These are phyloP conservation scores for Martiniozyma asiatica DNA, from an alignment of 1,139 yeast species.

Conservation along the genomic window DNA sequence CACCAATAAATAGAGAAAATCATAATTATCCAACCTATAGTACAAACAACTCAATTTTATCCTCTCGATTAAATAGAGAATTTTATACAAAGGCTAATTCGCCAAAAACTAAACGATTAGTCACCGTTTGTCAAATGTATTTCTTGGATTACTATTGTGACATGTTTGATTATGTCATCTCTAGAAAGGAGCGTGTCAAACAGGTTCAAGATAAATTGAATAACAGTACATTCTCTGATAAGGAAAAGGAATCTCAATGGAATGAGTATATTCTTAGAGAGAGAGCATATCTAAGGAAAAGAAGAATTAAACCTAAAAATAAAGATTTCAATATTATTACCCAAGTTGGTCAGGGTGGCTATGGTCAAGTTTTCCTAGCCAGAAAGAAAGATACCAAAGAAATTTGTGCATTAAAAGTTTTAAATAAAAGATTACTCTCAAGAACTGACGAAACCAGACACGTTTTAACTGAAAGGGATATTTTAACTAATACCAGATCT, in stretches of 20 bases:
- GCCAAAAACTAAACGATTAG: slow-evolving; percentile 74
- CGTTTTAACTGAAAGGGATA: slow-evolving; percentile 91
- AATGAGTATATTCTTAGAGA: slow-evolving; percentile 74
- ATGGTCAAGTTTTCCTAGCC: slow-evolving; percentile 94
- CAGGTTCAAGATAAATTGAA: slow-evolving; percentile 51
- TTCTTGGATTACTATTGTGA: slow-evolving; percentile 94
- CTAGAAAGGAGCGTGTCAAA: slow-evolving; percentile 66
- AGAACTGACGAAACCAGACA: slow-evolving; percentile 94
- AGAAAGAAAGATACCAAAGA: slow-evolving; percentile 90
- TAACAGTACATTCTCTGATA: slow-evolving; percentile 28
- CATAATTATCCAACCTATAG: slow-evolving; percentile 7
- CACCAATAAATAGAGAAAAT: slow-evolving; percentile 25
- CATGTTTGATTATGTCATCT: slow-evolving; percentile 84
- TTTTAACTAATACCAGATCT: slow-evolving; percentile 84
- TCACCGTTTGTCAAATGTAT: slow-evolving; percentile 68
- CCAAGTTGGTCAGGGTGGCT: slow-evolving; percentile 99
- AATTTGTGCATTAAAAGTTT: slow-evolving; percentile 87
- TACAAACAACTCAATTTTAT: slow-evolving; percentile 6
- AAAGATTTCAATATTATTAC: slow-evolving; percentile 94
- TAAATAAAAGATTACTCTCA: slow-evolving; percentile 75
- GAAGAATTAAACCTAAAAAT: slow-evolving; percentile 85
- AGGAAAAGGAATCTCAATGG: slow-evolving; percentile 62
- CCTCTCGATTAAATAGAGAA: slow-evolving; percentile 32
- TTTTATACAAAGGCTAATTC: slow-evolving; percentile 50
- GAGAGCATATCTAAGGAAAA: slow-evolving; percentile 70